Evolutionary conservation across 371 early-diverging fungal genomes (phyloP), one percentile per base, ranked within the genome.

Genomic region (Coemansia linderi): DNA sequence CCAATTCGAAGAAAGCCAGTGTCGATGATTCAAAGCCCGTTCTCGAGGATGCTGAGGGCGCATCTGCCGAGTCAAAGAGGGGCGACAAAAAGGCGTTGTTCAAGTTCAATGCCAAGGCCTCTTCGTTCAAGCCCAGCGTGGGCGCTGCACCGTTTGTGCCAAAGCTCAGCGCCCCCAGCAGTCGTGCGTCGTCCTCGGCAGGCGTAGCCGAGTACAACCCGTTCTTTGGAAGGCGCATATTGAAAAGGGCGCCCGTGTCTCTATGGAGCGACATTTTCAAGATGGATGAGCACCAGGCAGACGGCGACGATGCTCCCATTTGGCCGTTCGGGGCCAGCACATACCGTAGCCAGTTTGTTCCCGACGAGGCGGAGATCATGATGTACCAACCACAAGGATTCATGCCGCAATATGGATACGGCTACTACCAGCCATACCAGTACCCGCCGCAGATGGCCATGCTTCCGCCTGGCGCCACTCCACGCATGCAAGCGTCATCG

Each of bases 51-150:
- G 15, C 22, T 24, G 48, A 48, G 36, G 48, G 37, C 27, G 19
- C 48, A 15, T 12, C 31, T 4, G 50, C 71, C 17, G 59, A 68
- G 3, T 5, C 75, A 19, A 68, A 63, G 41, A 68, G 66, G 37
- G 43, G 65, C 3, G 64, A 65, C 8, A 71, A 78, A 6, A 72
- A 81, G 22, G 15, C 80, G 2, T 64, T 61, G n/a, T 93, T 93
- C 80, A 93, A 92, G 65, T 86, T 94, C 69, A 96, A 94, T 71
- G 87, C 87, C 44, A 91, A 91, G 61, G 96, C 95, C 2, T 87
- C 88, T 1, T 92, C 92, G 41, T 96, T 95, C 81, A 94, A 91
- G 66, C 94, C 94, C 17, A 93, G 92, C 61, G 89, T 89, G n/a
- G 71, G 86, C 19, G 93, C 93, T 3, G 75, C 89, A 24, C 86